Conservation (phyloP, 768 basidiomycete species). For the Lentinula edodes region DNA sequence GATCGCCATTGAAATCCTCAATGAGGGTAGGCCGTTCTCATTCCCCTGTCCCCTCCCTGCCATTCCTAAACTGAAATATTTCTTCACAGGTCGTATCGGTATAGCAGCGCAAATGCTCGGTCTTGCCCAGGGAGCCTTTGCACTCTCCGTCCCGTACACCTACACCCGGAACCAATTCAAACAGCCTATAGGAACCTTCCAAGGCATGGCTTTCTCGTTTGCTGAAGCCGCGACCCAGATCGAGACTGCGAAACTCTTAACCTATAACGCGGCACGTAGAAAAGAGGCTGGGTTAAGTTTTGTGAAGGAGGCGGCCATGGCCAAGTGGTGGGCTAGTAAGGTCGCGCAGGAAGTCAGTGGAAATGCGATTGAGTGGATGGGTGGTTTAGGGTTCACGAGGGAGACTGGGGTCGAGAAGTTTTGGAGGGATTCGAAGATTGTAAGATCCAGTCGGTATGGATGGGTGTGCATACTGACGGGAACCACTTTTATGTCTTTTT, state of each 20-base stretch:
- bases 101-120: conserved; percentile 99
- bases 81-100: conserved; percentile 70
- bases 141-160: conserved; percentile 92
- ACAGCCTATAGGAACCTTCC: conserved; percentile 89
- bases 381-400: conserved; percentile 87
- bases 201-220: conserved; percentile 94
- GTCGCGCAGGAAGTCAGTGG: conserved; percentile 88
- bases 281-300: conserved; percentile 89
- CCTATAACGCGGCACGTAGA: conserved; percentile 93
- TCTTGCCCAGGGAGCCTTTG: conserved; percentile 94
- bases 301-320: conserved; percentile 96
- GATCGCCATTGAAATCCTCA: conserved; percentile 95
- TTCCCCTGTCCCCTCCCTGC: not conserved
- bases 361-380: conserved; percentile 93
- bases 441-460: conserved; percentile 30
- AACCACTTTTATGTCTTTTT: not conserved
- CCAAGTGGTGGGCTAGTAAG: conserved; percentile 87
- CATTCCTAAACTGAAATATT: not conserved
- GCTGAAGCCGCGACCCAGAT: conserved; percentile 88
- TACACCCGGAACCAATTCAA: conserved; percentile 94
- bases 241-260: conserved; percentile 83
- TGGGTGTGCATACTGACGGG: not conserved
- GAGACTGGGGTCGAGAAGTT: conserved; percentile 96
- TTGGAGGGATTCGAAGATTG: conserved; percentile 96
- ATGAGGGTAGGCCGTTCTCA: conserved; percentile 56